A percentile compares a stretch with the other conserved stretches of the same genome.
phyloP scores from a whole-genome alignment of 495 filamentous ascomycete genomes.

The Penicillium lagena region DNA sequence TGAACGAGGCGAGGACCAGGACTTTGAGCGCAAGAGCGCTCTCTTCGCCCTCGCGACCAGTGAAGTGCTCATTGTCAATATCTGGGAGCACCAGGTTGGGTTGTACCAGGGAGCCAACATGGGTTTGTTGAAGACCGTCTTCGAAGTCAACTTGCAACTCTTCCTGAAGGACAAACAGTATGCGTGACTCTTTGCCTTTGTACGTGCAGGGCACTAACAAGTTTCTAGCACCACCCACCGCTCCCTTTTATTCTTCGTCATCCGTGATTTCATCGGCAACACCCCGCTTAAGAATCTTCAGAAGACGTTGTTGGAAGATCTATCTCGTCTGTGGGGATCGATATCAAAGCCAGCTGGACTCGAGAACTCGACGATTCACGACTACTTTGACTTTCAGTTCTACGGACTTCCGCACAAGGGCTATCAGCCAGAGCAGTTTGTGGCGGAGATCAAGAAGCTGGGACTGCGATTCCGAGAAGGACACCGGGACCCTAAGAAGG shows the following conservation, averaged over 20 bases:
- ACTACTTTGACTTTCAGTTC: constrained; percentile 98
- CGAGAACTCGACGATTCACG: constrained; percentile 82
- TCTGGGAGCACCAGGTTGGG: constrained; percentile 98
- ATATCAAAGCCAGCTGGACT: constrained; percentile 85
- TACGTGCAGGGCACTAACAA: constrained; percentile 15
- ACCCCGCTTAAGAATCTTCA: constrained; percentile 85
- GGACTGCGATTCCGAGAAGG: constrained; percentile 76
- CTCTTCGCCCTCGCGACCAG: constrained; percentile 95
- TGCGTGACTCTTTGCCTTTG: constrained; percentile 18
- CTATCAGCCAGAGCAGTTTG: constrained; percentile 89
- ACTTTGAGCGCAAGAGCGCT: constrained; percentile 97
- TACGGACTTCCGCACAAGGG: constrained; percentile 94
- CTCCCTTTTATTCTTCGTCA: constrained; percentile 96
- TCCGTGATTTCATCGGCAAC: constrained; percentile 88
- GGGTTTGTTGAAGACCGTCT: constrained; percentile 95
- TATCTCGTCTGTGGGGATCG: constrained; percentile 84
- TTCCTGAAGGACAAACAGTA: constrained; percentile 93
- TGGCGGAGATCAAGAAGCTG: constrained; percentile 70
- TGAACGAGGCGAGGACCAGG: constrained; percentile 95
- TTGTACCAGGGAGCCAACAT: constrained; percentile 98
- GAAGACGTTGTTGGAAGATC: constrained; percentile 82
- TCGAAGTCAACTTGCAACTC: constrained; percentile 94
- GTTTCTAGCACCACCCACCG: constrained; percentile 69
- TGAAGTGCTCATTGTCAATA: constrained; percentile 96
- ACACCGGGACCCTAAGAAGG: constrained; percentile 55